Conservation (phyloP, 2,329 filamentous ascomycete species). For the Plectosphaerella sp. region DNA sequence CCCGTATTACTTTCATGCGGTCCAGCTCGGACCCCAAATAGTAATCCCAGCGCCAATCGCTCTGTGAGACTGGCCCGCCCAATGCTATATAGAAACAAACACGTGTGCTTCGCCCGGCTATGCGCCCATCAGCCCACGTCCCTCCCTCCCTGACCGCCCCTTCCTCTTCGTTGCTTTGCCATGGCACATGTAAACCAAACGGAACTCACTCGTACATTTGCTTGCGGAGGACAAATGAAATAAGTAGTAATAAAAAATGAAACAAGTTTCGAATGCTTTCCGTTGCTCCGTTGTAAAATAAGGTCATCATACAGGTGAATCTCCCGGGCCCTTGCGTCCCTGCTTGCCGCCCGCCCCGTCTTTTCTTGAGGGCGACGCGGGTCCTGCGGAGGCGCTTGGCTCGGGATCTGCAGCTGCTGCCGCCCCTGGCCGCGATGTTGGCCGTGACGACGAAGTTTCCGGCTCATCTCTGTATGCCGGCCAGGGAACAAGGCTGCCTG, state of each 20-base stretch:
- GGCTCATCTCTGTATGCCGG: constrained; percentile 15
- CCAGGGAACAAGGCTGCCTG: constrained; percentile 1
- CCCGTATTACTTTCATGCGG: background rate
- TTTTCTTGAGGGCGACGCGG: background rate
- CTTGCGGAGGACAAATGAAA: too few relatives aligned
- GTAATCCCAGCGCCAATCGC: background rate
- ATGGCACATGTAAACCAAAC: too few relatives aligned
- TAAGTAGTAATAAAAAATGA: background rate
- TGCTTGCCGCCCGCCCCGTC: constrained; percentile 3
- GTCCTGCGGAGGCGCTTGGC: background rate
- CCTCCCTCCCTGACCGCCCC: too few relatives aligned
- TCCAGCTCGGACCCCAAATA: background rate
- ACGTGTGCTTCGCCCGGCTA: background rate
- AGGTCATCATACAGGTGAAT: constrained; percentile 28
- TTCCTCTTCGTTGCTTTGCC: too few relatives aligned
- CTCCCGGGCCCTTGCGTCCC: constrained; percentile 9
- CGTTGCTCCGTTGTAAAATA: constrained; percentile 1
- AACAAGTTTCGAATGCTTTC: background rate
- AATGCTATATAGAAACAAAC: constrained; percentile 1
- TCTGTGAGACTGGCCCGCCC: background rate
- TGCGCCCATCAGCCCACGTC: background rate
- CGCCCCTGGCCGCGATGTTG: constrained; percentile 1
- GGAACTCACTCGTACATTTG: too few relatives aligned
- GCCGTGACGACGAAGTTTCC: constrained; percentile 3
- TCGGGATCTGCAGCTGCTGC: constrained; percentile 9